A percentile compares a stretch with the other conserved stretches of the same genome.
Evolutionary conservation across 805 yeast genomes (phyloP).

Genomic region (Pichia deserticola): DNA sequence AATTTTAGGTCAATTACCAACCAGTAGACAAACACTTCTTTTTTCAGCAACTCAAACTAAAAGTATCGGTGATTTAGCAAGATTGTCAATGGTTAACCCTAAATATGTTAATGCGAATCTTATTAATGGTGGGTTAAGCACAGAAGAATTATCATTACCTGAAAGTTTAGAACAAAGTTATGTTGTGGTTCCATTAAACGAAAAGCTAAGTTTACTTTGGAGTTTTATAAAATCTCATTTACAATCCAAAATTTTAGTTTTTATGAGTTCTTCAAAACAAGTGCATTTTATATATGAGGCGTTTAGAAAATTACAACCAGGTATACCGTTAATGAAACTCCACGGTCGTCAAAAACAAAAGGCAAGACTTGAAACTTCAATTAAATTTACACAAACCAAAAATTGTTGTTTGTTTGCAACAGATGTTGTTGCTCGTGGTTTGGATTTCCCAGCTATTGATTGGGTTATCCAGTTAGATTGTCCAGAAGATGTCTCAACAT

Average conservation of each 20-base stretch:
- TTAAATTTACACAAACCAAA: slow-evolving; percentile 69
- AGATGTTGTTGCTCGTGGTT: slow-evolving; percentile 86
- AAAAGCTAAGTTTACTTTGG: slow-evolving; percentile 80
- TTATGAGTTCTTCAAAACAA: slow-evolving; percentile 81
- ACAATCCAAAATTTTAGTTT: slow-evolving; percentile 72
- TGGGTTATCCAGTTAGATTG: slow-evolving; percentile 94
- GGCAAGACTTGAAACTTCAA: slow-evolving; percentile 77
- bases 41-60: slow-evolving; percentile 90
- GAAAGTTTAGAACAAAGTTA: slow-evolving; percentile 79
- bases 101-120: slow-evolving; percentile 43
- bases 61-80: slow-evolving; percentile 71
- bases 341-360: slow-evolving; percentile 89
- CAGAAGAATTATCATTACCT: slow-evolving; percentile 48
- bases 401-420: slow-evolving; percentile 82
- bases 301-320: slow-evolving; percentile 83
- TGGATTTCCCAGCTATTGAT: slow-evolving; percentile 87
- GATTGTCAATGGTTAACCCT: slow-evolving; percentile 64
- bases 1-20: slow-evolving; percentile 69
- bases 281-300: slow-evolving; percentile 86
- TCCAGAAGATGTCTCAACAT: slow-evolving; percentile 85
- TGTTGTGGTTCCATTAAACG: slow-evolving; percentile 60
- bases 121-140: slow-evolving; percentile 11
- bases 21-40: slow-evolving; percentile 72
- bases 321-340: slow-evolving; percentile 75
- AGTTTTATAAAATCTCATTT: slow-evolving; percentile 79